Conservation (phyloP, 2,329 filamentous ascomycete species). For the Teratosphaeria zuluensis region DNA sequence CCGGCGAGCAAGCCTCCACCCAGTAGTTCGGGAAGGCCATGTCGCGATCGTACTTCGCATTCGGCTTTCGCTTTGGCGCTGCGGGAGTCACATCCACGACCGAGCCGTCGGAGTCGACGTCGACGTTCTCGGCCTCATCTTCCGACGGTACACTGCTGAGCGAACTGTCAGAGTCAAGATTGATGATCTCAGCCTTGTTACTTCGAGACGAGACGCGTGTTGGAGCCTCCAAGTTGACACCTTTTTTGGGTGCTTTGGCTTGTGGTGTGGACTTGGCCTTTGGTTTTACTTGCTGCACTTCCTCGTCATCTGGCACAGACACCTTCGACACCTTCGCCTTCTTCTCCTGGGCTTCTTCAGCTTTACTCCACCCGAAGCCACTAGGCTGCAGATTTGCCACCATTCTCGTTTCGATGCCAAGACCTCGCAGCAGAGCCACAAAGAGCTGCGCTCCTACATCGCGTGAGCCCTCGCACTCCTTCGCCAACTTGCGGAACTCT, state of each 20-base stretch:
- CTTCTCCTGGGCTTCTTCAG: slow-evolving; percentile 61
- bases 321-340: slow-evolving; percentile 13
- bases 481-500: slow-evolving; percentile 60
- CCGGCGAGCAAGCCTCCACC: slow-evolving; percentile 78
- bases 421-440: slow-evolving; percentile 67
- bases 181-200: slow-evolving; percentile 30
- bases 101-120: slow-evolving; percentile 50
- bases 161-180: slow-evolving; percentile 40
- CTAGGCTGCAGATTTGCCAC: slow-evolving; percentile 75
- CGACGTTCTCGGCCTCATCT: slow-evolving; percentile 27
- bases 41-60: slow-evolving; percentile 59
- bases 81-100: slow-evolving; percentile 47
- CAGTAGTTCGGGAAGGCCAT: slow-evolving; percentile 83
- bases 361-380: slow-evolving; percentile 84
- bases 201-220: slow-evolving; percentile 14
- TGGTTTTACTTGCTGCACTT: slow-evolving; percentile 9
- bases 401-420: slow-evolving; percentile 75
- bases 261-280: slow-evolving; percentile 4
- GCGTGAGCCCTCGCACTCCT: slow-evolving; percentile 65
- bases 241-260: slow-evolving; percentile 3
- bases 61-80: slow-evolving; percentile 32
- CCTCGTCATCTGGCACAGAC: slow-evolving; percentile 4
- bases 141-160: slow-evolving; percentile 35
- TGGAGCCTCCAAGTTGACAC: slow-evolving; percentile 1
- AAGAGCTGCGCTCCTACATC: slow-evolving; percentile 87